Conservation (phyloP, 345 rosid genomes). For the Eucalyptus marginata region DNA sequence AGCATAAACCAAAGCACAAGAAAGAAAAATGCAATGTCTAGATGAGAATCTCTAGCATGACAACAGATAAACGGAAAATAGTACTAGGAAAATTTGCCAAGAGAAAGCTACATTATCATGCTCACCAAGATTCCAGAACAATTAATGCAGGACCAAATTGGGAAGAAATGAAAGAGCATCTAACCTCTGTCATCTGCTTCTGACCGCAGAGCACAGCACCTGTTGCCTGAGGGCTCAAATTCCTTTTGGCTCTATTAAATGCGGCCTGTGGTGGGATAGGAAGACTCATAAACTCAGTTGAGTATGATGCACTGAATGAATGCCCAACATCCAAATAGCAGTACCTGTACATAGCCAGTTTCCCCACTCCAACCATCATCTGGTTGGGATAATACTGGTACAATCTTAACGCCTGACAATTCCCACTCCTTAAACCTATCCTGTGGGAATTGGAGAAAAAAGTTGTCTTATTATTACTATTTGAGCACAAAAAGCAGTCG, state of each 20-base stretch:
- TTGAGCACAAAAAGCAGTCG: not conserved
- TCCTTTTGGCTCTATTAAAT: conserved; percentile 58
- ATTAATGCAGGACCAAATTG: not conserved
- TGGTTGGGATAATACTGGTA: conserved; percentile 88
- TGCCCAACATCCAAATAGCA: not conserved
- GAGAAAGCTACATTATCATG: not conserved
- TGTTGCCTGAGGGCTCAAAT: conserved; percentile 38
- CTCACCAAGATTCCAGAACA: not conserved
- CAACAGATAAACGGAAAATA: not conserved
- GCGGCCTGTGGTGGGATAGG: conserved; percentile 47
- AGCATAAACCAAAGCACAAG: not conserved
- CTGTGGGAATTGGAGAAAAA: conserved; percentile 18
- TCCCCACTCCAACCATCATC: conserved; percentile 77
- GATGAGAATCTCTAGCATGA: not conserved
- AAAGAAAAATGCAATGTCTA: not conserved
- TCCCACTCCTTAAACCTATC: conserved; percentile 93
- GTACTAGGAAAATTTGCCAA: not conserved
- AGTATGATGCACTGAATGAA: not conserved
- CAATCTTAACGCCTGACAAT: conserved; percentile 67
- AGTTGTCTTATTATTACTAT: not conserved
- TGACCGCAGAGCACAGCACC: conserved; percentile 90
- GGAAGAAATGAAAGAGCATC: not conserved
- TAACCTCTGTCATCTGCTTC: conserved; percentile 94
- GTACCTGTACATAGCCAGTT: conserved; percentile 90
- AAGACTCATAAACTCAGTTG: not conserved